A percentile compares a stretch with the other conserved stretches of the same genome.
Evolutionary conservation across 192 early-diverging fungal genomes (phyloP).

Genomic region (Coemansia sp.): DNA sequence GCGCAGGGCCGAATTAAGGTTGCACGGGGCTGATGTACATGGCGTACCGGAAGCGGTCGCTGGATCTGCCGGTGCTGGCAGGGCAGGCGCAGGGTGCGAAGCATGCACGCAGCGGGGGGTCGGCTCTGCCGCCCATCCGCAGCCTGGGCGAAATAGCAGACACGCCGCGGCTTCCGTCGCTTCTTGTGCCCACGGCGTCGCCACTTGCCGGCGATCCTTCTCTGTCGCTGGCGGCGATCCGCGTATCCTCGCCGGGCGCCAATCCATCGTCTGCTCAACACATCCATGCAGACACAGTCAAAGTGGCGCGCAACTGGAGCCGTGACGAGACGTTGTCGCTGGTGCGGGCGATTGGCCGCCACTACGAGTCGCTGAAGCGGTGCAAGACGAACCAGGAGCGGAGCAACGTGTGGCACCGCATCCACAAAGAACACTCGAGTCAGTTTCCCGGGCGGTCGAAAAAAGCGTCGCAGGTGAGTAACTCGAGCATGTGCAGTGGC

Average conservation of each 20-base stretch:
- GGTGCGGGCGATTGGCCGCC: conserved; percentile 49
- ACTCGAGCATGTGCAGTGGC: background rate
- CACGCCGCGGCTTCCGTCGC: background rate
- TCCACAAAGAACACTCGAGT: conserved; percentile 54
- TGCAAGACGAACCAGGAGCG: conserved; percentile 59
- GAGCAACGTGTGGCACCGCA: conserved; percentile 53
- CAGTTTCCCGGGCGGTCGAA: conserved; percentile 54
- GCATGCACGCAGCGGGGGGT: conserved; percentile 34
- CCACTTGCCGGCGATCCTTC: conserved; percentile 17
- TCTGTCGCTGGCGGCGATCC: conserved; percentile 17
- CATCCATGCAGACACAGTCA: conserved; percentile 21
- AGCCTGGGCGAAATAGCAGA: conserved; percentile 22
- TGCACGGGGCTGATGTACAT: conserved; percentile 31
- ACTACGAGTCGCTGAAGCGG: conserved; percentile 47
- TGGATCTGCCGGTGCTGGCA: conserved; percentile 42
- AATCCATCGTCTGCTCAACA: conserved; percentile 11
- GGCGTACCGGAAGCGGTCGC: conserved; percentile 51
- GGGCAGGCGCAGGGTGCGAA: conserved; percentile 19
- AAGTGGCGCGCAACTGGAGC: conserved; percentile 54
- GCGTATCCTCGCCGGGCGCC: conserved; percentile 9
- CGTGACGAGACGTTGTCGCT: conserved; percentile 53
- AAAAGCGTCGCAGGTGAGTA: conserved; percentile 54
- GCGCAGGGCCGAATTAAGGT: background rate
- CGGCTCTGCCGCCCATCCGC: conserved; percentile 40
- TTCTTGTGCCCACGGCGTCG: background rate